Base-by-base conservation (phyloP, 306 rosid species). In the Sphenostylis stenocarpa region DNA sequence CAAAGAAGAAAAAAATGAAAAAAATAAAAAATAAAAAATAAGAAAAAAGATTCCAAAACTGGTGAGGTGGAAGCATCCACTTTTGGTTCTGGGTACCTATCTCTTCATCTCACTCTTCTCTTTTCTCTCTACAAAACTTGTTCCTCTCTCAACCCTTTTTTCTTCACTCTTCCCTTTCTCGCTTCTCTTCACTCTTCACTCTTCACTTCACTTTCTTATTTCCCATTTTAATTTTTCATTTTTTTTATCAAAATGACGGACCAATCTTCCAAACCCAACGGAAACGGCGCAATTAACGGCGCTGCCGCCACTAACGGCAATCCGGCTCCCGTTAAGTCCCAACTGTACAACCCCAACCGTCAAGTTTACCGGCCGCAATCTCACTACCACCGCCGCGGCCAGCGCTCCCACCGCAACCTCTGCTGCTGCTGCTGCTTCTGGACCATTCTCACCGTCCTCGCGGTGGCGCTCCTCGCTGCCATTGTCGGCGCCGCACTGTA, bases 341-440 rank as follows among this genome's bases (percentile, higher is more conserved):
- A 86, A 12, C 87, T 82, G 3, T 80, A 83, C 82, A 86, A 86
- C 57, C 85, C 85, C 0, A 86, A 86, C 62, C 93, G 98, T 5
- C 93, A 77, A 23, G 82, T 88, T 0, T 89, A 92, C 84, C 94
- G 99, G 3, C 96, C 90, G 0, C 95, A 85, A 13, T 87, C 96
- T 0, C 88, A 85, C 48, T 85, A 89, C 87, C 82, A 81, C 48
- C 91, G 90, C 0, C 91, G 90, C 1, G 90, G 87, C 33, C 94
- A 85, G 29, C 89, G 96, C 7, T 82, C 91, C 62, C 28, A 79
- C 72, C 93, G 97, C 2, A 81, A 75, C 51, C 72, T 88, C 90
- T 91, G 97, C 81, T 95, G 99, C 80, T 91, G 99, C 86, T 95
- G 89, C 73, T 95, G 97, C 66, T 95, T 95, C 90, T 95, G 99